phyloP scores from a whole-genome alignment of 2,329 filamentous ascomycete genomes.

The Cytospora leucostoma region DNA sequence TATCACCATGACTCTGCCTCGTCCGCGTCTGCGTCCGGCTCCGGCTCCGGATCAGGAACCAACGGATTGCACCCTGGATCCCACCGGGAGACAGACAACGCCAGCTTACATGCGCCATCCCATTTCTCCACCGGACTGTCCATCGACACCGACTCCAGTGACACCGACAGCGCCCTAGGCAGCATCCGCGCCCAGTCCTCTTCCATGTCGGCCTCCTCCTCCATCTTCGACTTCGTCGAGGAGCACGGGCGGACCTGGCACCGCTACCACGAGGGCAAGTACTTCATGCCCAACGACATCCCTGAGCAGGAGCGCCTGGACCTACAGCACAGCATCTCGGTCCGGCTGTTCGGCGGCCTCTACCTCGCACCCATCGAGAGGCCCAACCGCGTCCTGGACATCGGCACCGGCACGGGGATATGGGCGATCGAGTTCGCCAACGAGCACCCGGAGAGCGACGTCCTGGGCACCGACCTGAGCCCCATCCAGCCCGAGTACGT shows the following conservation, averaged over 20 bases:
- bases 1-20: neutral
- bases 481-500: conserved; percentile 35
- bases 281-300: conserved; percentile 28
- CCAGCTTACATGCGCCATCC: conserved; percentile 18
- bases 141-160: conserved; percentile 24
- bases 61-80: neutral
- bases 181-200: conserved; percentile 23
- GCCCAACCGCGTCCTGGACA: conserved; percentile 32
- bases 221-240: conserved; percentile 26
- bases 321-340: conserved; percentile 28
- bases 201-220: conserved; percentile 22
- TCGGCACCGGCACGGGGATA: conserved; percentile 35
- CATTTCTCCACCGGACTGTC: conserved; percentile 21
- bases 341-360: conserved; percentile 27
- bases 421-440: conserved; percentile 34
- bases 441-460: conserved; percentile 31
- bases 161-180: conserved; percentile 26
- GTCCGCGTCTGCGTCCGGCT: neutral
- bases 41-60: neutral
- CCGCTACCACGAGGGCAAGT: conserved; percentile 27
- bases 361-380: conserved; percentile 29
- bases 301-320: conserved; percentile 28
- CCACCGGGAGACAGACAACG: conserved; percentile 14
- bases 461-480: conserved; percentile 32
- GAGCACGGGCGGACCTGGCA: conserved; percentile 28